Evolutionary conservation across 768 basidiomycete species (phyloP).

Genomic region (Termitomyces sp.): DNA sequence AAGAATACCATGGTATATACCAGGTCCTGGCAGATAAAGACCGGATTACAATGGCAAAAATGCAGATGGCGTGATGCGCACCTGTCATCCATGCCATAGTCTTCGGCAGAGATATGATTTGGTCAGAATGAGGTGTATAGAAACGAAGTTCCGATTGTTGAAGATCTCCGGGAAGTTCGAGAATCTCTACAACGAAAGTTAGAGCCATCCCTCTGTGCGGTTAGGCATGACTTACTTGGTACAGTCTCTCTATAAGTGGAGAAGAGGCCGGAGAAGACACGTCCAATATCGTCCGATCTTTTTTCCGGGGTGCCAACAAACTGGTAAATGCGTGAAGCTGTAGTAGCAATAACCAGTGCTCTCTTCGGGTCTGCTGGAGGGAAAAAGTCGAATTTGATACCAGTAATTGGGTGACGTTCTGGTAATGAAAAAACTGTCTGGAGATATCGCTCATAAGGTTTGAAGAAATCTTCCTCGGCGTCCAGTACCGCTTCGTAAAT

Average conservation of each 20-base stretch:
- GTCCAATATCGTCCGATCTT: constrained; percentile 68
- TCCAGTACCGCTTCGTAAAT: constrained; percentile 89
- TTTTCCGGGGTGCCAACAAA: constrained; percentile 68
- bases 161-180: constrained; percentile 81
- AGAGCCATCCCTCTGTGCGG: neutral
- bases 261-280: constrained; percentile 73
- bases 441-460: constrained; percentile 77
- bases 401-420: constrained; percentile 79
- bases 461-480: constrained; percentile 89
- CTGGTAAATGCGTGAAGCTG: constrained; percentile 86
- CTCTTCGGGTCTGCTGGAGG: constrained; percentile 57
- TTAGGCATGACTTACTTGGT: constrained; percentile 57
- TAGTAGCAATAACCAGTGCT: constrained; percentile 75
- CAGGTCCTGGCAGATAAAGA: constrained; percentile 56
- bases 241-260: constrained; percentile 66
- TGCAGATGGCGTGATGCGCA: constrained; percentile 24
- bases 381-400: constrained; percentile 77
- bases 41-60: constrained; percentile 1
- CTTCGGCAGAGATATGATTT: constrained; percentile 65
- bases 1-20: constrained; percentile 81
- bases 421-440: constrained; percentile 72
- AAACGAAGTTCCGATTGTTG: constrained; percentile 78
- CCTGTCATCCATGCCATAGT: constrained; percentile 91
- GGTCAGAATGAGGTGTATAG: constrained; percentile 66
- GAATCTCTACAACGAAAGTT: constrained; percentile 55